Evolutionary conservation across 2,329 filamentous ascomycete genomes (phyloP), one percentile per base, ranked within the genome.

Genomic region (Ceratocystis huliohia): DNA sequence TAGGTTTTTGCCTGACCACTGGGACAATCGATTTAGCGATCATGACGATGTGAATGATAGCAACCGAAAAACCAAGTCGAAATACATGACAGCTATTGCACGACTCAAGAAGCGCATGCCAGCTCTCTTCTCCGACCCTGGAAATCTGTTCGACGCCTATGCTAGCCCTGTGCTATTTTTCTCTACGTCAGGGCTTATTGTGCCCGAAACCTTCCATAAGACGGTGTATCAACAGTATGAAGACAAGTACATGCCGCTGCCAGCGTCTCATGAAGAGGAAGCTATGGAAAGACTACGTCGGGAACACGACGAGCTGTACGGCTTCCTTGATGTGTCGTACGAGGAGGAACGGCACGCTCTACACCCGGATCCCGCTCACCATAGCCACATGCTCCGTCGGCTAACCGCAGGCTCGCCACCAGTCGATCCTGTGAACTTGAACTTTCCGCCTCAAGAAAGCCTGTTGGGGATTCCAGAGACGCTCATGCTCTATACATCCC

Each of bases 151-250:
- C 68, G 84, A 87, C 69, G 73, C 81, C 0, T 87, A 86, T 72
- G 82, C 79, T 4, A 85, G 82, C 67, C 78, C 84, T 0, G 76
- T 77, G 64, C 75, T 86, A 1, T 81, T 86, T 70, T 86, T 87
- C 70, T 81, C 81, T 63, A 80, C 77, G 0, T 73, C 83, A 0
- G 81, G 80, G 0, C 67, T 83, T 4, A 69, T 74, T 0, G 74
- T 80, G 0, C 81, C 82, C 0, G 73, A 73, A 1, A 75, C 76
- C 1, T 83, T 84, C 69, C 70, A 73, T 67, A 70, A 75, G 48
- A 68, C 71, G 2, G 45, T 59, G 13, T 41, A 50, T 10, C 33
- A 63, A 5, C 56, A 68, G 50, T 68, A 63, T 30, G 33, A 65
- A 17, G 66, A 68, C 2, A 44, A 25, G 2, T 44, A 33, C 13